phyloP scores from a whole-genome alignment of 1,284 basidiomycete genomes.

The Cronartium quercuum region DNA sequence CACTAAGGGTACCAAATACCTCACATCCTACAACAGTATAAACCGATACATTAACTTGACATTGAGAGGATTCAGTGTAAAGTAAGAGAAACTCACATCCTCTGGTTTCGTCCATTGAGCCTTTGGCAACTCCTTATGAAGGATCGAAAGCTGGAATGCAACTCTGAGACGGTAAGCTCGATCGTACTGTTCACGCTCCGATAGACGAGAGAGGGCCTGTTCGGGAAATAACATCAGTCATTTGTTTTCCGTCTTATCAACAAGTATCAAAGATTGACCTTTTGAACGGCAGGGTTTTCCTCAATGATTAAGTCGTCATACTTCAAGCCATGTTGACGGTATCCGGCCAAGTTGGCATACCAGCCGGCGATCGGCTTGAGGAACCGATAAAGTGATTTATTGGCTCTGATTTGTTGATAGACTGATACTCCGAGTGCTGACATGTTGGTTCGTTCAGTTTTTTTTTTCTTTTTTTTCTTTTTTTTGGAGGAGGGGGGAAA shows the following conservation, averaged over 20 bases:
- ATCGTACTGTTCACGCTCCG: slow-evolving; percentile 75
- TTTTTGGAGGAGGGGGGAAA: too few species aligned
- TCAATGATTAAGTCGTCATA: slow-evolving; percentile 94
- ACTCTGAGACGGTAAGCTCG: slow-evolving; percentile 82
- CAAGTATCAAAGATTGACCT: slow-evolving; percentile 52
- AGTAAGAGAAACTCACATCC: slow-evolving; percentile 59
- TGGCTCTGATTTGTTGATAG: slow-evolving; percentile 68
- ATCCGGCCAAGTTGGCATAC: slow-evolving; percentile 75
- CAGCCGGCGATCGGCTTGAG: slow-evolving; percentile 74
- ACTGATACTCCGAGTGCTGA: slow-evolving; percentile 65
- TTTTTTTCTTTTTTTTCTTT: too few species aligned
- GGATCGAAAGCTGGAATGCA: slow-evolving; percentile 70
- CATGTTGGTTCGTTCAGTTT: too few species aligned
- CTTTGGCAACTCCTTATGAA: slow-evolving; percentile 77
- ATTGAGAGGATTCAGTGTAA: not conserved
- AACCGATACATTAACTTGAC: not conserved
- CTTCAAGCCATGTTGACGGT: slow-evolving; percentile 80
- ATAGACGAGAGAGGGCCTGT: slow-evolving; percentile 76
- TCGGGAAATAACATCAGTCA: too few species aligned
- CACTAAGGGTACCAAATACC: slow-evolving; percentile 81
- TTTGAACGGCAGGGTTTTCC: slow-evolving; percentile 76
- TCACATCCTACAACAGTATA: slow-evolving; percentile 63
- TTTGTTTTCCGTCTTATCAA: not conserved
- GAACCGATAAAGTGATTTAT: slow-evolving; percentile 61
- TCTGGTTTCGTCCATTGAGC: slow-evolving; percentile 71